These are phyloP conservation scores for Yamadazyma philogaea DNA, from an alignment of 805 yeast genomes.

Conservation along the genomic window DNA sequence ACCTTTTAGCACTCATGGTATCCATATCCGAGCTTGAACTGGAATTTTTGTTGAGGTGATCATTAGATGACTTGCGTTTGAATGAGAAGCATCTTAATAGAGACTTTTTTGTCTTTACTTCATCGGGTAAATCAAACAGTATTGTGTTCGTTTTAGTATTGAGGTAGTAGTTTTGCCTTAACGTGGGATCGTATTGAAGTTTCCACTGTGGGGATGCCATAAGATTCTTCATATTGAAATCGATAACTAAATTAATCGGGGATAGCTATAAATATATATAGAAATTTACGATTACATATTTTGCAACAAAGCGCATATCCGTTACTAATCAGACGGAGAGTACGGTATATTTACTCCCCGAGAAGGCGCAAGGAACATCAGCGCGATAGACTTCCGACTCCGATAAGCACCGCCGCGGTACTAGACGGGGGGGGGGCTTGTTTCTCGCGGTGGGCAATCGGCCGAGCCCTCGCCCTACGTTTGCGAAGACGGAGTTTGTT, in stretches of 20 bases:
- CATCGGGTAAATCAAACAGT: slow-evolving; percentile 45
- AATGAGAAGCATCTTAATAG: slow-evolving; percentile 9
- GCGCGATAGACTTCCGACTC: too few species aligned
- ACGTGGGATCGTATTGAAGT: slow-evolving; percentile 32
- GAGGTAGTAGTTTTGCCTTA: slow-evolving; percentile 41
- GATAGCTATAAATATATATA: neutral
- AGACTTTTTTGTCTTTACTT: slow-evolving; percentile 26
- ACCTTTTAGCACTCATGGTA: neutral
- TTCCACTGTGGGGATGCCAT: slow-evolving; percentile 6
- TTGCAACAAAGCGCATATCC: neutral
- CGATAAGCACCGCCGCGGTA: too few species aligned
- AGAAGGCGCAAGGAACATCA: too few species aligned
- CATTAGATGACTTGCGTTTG: slow-evolving; percentile 9
- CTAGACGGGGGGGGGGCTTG: too few species aligned
- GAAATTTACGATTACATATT: neutral
- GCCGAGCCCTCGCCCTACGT: too few species aligned
- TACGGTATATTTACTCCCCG: too few species aligned
- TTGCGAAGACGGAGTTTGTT: too few species aligned
- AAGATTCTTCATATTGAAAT: neutral
- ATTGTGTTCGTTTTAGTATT: slow-evolving; percentile 31
- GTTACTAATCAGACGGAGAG: neutral
- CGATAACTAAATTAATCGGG: neutral
- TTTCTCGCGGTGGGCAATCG: too few species aligned
- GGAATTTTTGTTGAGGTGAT: neutral
- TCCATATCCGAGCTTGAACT: neutral